These are phyloP conservation scores for Populus alba DNA, from an alignment of 345 rosid species.

Conservation along the genomic window DNA sequence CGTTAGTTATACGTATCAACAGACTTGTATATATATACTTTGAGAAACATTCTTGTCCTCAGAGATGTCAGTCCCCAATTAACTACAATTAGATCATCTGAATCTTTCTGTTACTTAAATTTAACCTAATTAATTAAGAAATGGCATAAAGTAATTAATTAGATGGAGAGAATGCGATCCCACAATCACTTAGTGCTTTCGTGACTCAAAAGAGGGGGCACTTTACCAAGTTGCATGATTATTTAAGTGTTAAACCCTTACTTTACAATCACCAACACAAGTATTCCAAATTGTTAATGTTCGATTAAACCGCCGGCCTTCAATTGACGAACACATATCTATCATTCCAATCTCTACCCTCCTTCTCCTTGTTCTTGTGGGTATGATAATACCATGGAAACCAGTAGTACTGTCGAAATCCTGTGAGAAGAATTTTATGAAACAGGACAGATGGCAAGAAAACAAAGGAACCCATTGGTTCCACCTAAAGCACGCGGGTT, in stretches of 20 bases:
- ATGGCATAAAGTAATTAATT: constrained; percentile 5
- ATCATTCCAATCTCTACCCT: not conserved
- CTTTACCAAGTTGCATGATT: constrained; percentile 18
- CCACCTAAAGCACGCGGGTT: not conserved
- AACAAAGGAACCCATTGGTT: not conserved
- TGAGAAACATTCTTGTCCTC: not conserved
- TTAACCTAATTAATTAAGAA: not conserved
- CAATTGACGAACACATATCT: not conserved
- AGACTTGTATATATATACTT: not conserved
- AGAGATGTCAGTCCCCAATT: not conserved
- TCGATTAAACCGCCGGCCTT: not conserved
- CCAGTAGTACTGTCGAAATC: not conserved
- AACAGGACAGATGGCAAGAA: constrained; percentile 14
- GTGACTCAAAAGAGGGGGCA: constrained; percentile 34
- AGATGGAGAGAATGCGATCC: constrained; percentile 8
- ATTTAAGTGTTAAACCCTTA: not conserved
- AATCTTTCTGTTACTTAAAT: too few species aligned
- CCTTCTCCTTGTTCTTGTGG: not conserved
- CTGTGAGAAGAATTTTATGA: constrained; percentile 13
- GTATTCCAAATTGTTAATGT: not conserved
- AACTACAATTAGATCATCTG: not conserved
- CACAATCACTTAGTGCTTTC: constrained; percentile 14
- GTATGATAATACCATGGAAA: not conserved
- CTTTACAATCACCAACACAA: not conserved
- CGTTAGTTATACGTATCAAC: not conserved